phyloP scores from a whole-genome alignment of 306 rosid genomes.

The Styphnolobium japonicum region DNA sequence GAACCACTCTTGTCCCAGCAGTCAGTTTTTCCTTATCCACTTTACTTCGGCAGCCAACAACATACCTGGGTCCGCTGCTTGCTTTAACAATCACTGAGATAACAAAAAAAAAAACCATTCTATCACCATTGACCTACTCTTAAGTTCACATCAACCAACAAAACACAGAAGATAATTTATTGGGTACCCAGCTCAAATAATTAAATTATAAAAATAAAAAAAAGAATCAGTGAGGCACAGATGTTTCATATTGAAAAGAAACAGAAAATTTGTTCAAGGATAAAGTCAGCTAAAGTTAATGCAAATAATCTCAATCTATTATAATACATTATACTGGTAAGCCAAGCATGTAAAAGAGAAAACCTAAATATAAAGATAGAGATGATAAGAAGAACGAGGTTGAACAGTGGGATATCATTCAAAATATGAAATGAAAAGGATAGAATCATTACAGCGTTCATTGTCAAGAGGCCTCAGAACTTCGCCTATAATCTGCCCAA shows the following conservation, averaged over 20 bases:
- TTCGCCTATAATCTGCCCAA: constrained; percentile 77
- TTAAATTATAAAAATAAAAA: not conserved
- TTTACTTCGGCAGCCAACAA: constrained; percentile 73
- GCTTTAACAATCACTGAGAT: constrained; percentile 70
- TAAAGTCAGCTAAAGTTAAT: not conserved
- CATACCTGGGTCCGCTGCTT: constrained; percentile 64
- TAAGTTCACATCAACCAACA: not conserved
- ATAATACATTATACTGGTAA: not conserved
- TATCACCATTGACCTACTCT: not conserved
- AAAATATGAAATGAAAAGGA: not conserved
- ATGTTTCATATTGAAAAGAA: not conserved
- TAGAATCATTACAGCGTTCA: constrained; percentile 51
- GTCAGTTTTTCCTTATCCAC: constrained; percentile 74
- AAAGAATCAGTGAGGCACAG: not conserved
- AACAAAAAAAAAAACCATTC: constrained; percentile 9
- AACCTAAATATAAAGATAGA: not conserved
- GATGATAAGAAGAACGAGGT: not conserved
- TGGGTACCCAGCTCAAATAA: not conserved
- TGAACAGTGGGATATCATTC: not conserved
- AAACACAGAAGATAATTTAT: not conserved
- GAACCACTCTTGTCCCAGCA: constrained; percentile 71
- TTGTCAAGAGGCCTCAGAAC: constrained; percentile 76
- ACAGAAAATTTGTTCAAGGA: not conserved
- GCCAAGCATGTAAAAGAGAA: not conserved
- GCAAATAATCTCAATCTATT: not conserved